phyloP scores from a whole-genome alignment of 2,329 filamentous ascomycete genomes.

The Penicillium sp. region DNA sequence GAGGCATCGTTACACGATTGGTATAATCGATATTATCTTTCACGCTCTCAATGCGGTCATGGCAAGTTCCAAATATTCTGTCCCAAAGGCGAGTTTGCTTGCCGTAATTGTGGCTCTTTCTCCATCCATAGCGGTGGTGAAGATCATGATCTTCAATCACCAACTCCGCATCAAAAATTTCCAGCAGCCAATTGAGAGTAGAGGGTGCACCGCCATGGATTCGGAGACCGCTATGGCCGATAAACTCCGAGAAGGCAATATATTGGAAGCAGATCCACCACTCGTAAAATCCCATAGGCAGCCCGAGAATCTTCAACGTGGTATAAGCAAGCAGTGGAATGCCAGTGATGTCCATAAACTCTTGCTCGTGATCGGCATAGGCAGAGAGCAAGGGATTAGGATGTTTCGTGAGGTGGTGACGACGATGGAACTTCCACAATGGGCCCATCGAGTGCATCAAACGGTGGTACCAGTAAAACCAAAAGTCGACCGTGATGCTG shows the following conservation, averaged over 20 bases:
- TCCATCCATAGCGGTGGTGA: constrained; percentile 16
- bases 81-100: constrained; percentile 35
- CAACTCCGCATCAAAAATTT: constrained; percentile 27
- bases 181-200: constrained; percentile 34
- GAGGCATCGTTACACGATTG: constrained; percentile 14
- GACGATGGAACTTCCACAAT: constrained; percentile 45
- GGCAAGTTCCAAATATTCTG: constrained; percentile 32
- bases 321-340: constrained; percentile 40
- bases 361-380: constrained; percentile 44
- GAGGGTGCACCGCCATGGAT: constrained; percentile 36
- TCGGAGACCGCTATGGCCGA: constrained; percentile 22
- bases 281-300: constrained; percentile 47
- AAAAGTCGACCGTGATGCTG: constrained; percentile 13
- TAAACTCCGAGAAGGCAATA: constrained; percentile 34
- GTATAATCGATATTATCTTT: constrained; percentile 31
- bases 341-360: constrained; percentile 41
- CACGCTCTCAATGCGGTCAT: constrained; percentile 36
- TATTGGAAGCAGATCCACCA: constrained; percentile 48
- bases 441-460: constrained; percentile 39
- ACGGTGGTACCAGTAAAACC: constrained; percentile 35
- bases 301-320: constrained; percentile 33
- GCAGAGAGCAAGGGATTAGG: constrained; percentile 41
- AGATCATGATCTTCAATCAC: constrained; percentile 16
- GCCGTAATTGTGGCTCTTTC: constrained; percentile 30
- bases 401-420: constrained; percentile 46